Conservation (phyloP, 2,329 filamentous ascomycete genomes). For the Botrytis galanthina region DNA sequence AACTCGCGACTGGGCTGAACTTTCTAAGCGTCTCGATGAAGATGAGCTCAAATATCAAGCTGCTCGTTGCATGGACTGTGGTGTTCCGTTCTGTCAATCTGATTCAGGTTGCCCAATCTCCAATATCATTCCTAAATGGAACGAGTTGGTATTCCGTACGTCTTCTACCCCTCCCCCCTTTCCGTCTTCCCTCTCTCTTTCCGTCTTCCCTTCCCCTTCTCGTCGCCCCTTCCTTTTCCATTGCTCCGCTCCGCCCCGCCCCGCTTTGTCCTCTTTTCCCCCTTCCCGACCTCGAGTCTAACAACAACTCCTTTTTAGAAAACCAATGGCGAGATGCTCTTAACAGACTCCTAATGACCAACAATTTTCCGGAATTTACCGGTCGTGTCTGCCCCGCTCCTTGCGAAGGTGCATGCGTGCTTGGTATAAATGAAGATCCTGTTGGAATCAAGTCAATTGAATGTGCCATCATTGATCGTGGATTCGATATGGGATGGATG, state of each 20-base stretch:
- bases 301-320: neutral
- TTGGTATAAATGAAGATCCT: constrained; percentile 95
- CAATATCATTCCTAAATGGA: constrained; percentile 98
- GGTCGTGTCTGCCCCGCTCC: constrained; percentile 95
- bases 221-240: neutral
- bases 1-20: constrained; percentile 90
- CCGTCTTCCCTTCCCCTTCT: neutral
- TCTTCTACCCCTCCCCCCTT: neutral
- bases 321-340: constrained; percentile 88
- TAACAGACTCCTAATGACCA: constrained; percentile 89
- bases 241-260: fast-evolving
- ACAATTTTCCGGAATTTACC: constrained; percentile 98
- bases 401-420: constrained; percentile 92
- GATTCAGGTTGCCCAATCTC: constrained; percentile 94
- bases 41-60: constrained; percentile 97
- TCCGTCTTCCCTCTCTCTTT: fast-evolving
- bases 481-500: constrained; percentile 99
- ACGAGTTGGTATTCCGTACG: constrained; percentile 68
- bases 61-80: constrained; percentile 97
- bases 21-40: constrained; percentile 82
- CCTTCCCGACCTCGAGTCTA: neutral
- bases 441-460: constrained; percentile 99
- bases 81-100: constrained; percentile 96
- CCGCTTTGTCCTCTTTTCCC: neutral
- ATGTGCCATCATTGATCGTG: constrained; percentile 95